Conservation (phyloP, 371 early-diverging fungal species). For the Lichtheimia corymbifera region DNA sequence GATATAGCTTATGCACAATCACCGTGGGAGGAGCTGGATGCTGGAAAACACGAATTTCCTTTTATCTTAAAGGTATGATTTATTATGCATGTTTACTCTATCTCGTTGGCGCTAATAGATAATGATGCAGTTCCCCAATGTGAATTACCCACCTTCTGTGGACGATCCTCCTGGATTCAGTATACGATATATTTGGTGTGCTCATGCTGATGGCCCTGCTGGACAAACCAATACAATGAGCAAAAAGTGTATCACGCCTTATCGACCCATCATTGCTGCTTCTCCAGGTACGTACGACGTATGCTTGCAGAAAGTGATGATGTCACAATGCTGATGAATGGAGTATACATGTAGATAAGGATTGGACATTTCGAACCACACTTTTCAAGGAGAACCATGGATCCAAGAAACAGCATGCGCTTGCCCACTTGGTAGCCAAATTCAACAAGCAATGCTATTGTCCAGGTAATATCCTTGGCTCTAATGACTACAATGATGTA, state of each 20-base stretch:
- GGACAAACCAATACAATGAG: constrained; percentile 25
- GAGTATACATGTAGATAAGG: constrained; percentile 2
- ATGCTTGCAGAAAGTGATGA: not conserved
- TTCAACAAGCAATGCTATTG: constrained; percentile 27
- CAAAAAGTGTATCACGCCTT: constrained; percentile 21
- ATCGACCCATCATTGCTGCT: constrained; percentile 31
- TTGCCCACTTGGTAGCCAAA: constrained; percentile 24
- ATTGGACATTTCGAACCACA: constrained; percentile 25
- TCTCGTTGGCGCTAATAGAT: no score
- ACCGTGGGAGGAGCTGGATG: constrained; percentile 29
- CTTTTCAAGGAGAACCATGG: constrained; percentile 6
- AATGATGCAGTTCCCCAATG: constrained; percentile 31
- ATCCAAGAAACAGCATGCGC: constrained; percentile 17
- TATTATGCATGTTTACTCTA: not conserved
- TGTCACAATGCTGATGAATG: no score
- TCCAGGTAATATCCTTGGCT: constrained; percentile 17
- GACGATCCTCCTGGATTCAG: constrained; percentile 33
- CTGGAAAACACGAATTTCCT: constrained; percentile 34
- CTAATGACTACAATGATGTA: not conserved
- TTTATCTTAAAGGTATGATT: constrained; percentile 51
- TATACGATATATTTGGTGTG: constrained; percentile 49
- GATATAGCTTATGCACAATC: not conserved
- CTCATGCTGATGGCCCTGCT: constrained; percentile 45
- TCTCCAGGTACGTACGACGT: constrained; percentile 11
- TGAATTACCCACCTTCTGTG: constrained; percentile 36